Evolutionary conservation across 345 rosid genomes (phyloP).

Genomic region (Eucalyptus sp.): DNA sequence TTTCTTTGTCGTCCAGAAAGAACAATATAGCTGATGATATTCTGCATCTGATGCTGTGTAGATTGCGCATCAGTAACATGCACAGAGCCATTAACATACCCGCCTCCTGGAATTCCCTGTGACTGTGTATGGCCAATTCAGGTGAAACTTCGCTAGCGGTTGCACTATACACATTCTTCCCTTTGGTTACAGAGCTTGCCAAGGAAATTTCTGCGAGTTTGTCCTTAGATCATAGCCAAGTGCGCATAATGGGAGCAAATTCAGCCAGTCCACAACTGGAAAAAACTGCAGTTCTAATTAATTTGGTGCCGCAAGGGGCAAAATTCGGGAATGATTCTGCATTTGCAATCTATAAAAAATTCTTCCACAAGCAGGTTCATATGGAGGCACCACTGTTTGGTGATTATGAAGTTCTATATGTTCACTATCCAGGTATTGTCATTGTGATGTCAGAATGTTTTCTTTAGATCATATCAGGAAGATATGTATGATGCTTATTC

Average conservation of each 20-base stretch:
- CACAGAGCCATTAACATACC: constrained; percentile 47
- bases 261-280: constrained; percentile 47
- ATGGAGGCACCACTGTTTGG: constrained; percentile 42
- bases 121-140: constrained; percentile 61
- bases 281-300: constrained; percentile 47
- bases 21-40: background rate
- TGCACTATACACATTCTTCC: constrained; percentile 46
- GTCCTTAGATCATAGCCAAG: constrained; percentile 41
- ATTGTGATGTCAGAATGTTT: background rate
- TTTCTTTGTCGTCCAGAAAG: background rate
- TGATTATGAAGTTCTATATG: constrained; percentile 41
- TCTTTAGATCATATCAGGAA: background rate
- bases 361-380: constrained; percentile 33
- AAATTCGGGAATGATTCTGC: constrained; percentile 27
- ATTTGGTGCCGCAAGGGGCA: constrained; percentile 42
- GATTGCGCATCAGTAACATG: constrained; percentile 48
- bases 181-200: constrained; percentile 51
- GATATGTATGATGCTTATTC: background rate
- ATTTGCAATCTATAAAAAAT: constrained; percentile 29
- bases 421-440: constrained; percentile 46
- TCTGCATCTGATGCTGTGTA: background rate
- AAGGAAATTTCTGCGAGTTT: constrained; percentile 37
- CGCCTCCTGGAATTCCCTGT: constrained; percentile 48
- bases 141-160: constrained; percentile 47
- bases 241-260: constrained; percentile 59